Base-by-base conservation (phyloP, 768 basidiomycete species). In the Filobasidium wieringae region DNA sequence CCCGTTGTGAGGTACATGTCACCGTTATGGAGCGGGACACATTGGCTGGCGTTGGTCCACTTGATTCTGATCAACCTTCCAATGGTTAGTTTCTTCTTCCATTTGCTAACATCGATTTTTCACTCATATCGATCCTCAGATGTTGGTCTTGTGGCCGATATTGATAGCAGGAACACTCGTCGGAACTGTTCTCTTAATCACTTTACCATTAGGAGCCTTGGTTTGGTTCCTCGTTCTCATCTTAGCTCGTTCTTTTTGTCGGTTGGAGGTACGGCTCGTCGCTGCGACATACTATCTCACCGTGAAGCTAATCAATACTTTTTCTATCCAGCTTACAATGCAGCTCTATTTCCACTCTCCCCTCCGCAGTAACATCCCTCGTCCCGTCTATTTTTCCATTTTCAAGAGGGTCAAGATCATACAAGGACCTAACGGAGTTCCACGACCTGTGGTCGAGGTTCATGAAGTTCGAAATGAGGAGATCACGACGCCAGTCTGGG, bases 211-310 rank as follows among this genome's bases (percentile, higher is more conserved):
- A 27, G 72, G 72, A 26, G 68, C 68, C 9, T 58, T 65, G 2
- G 66, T 73, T 0, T 73, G 72, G 72, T 71, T 70, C 67, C 55
- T 71, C 56, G 70, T 68, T 2, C 54, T 73, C 53, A 63, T 73
- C 52, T 62, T 73, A 24, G 62, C 72, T 11, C 64, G 72, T 22
- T 70, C 72, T n/a, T 67, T 67, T 5, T 70, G 68, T 19, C 61
- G 68, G 11, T 50, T 71, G 5, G 72, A 73, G 63, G 72, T 73
- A 41, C 43, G 68, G 52, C 40, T 11, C 8, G 17, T 22, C 17
- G 12, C 2, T n/a, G 15, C 3, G 27, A 19, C 40, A 14, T 4
- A 14, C 4, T n/a, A n/a, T n/a, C n/a, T n/a, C 24, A 12, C 7
- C 24, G 31, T 43, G 39, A 47, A 19, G 17, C 49, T 55, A 7